Evolutionary conservation across 1,139 yeast genomes (phyloP), one percentile per base, ranked within the genome.

Genomic region (Oligophagozyma castellii): DNA sequence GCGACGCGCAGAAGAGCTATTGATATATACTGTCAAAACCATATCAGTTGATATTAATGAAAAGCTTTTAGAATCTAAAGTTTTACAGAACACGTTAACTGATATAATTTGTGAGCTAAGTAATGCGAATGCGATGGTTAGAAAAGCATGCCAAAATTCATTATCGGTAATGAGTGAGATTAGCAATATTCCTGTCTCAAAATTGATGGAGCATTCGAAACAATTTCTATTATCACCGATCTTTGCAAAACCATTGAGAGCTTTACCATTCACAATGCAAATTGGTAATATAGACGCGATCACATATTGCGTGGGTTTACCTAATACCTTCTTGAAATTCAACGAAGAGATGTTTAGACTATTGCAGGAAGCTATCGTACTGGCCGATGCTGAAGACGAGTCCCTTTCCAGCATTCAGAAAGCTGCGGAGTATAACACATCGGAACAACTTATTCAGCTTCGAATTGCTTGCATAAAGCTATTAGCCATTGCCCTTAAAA

Each of bases 201-300:
- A 74, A 1, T 67, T 92, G 39, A 73, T 92, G 54, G 71, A 72
- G 7, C 93, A 93, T 11, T 84, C 92, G 28, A 81, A 83, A 42
- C 77, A 72, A 25, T 70, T 86, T 26, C 61, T 92, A 25, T 58
- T 92, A 28, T 81, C 93, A 1, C 98, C 98, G 5, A 89, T 92
- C 24, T 92, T 89, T 59, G 94, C 95, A 5, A 92, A 92, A 48
- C 99, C 99, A 1, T 59, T 92, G 35, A 66, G 99, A 37, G 98
- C 98, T 0, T 63, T 92, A 37, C 98, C 99, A 0, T 89, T 92
- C 59, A 93, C 95, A 3, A 89, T 86, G 95, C 98, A 92, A 57
- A 89, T 92, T 34, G 98, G 98, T 19, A 86, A 89, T 52, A 84
- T 92, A 36, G 98, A 89, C 56, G 98, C 96, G 1, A 81, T 92